phyloP scores from a whole-genome alignment of 2,329 filamentous ascomycete species.

The Thelonectria discophora region DNA sequence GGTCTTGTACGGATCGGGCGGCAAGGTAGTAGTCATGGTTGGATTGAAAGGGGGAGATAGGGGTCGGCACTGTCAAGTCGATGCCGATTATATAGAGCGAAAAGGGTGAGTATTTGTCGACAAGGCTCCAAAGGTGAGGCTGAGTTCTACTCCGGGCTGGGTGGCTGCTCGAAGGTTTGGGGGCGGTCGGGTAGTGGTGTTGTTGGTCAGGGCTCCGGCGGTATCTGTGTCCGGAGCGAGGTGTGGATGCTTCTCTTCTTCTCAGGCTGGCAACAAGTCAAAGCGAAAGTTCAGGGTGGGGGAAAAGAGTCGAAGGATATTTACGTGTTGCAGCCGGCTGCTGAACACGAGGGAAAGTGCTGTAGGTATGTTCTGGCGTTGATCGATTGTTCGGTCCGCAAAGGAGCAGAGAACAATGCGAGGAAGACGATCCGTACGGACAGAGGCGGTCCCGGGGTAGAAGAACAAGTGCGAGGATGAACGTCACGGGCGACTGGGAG shows the following conservation, averaged over 20 bases:
- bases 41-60: slow-evolving; percentile 7
- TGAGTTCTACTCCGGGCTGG: slow-evolving; percentile 37
- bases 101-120: slow-evolving; percentile 22
- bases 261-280: slow-evolving; percentile 37
- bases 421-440: slow-evolving; percentile 25
- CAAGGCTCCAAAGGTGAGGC: slow-evolving; percentile 39
- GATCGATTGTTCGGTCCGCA: slow-evolving; percentile 42
- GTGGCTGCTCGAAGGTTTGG: slow-evolving; percentile 37
- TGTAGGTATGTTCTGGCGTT: slow-evolving; percentile 32
- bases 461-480: slow-evolving; percentile 41
- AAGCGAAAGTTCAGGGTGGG: slow-evolving; percentile 38
- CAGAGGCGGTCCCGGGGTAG: slow-evolving; percentile 37
- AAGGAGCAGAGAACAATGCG: slow-evolving; percentile 42
- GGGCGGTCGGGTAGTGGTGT: slow-evolving; percentile 32
- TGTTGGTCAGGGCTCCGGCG: slow-evolving; percentile 42
- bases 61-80: slow-evolving; percentile 22
- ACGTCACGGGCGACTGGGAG: slow-evolving; percentile 41
- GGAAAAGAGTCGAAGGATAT: slow-evolving; percentile 26
- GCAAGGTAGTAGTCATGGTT: slow-evolving; percentile 59
- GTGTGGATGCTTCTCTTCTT: slow-evolving; percentile 31
- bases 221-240: slow-evolving; percentile 41
- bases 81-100: slow-evolving; percentile 35
- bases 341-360: slow-evolving; percentile 41
- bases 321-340: slow-evolving; percentile 44
- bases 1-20: slow-evolving; percentile 80